Evolutionary conservation across 164 flowering plant species (phyloP), one percentile per base, ranked within the genome.

Genomic region (Taxillus chinensis): DNA sequence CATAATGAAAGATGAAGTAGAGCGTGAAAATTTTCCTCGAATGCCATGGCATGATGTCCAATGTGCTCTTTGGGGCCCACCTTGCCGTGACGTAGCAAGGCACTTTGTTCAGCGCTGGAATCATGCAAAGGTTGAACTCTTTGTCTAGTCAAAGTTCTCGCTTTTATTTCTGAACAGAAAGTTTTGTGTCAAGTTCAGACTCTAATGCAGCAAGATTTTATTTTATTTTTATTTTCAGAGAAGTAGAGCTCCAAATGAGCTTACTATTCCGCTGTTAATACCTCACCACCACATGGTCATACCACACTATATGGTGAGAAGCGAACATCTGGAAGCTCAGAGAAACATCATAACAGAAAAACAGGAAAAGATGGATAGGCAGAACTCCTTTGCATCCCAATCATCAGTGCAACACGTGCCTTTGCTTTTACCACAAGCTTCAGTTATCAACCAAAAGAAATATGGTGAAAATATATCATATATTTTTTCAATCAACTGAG

Each of bases 1-100:
- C 14, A 41, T 16, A 15, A 58, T 58, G 61, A 58, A 58, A 58
- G 61, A 58, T 41, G 61, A 58, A 42, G 7, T 58, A 4, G 61
- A 58, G 5, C 61, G 61, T 12, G 45, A 6, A 5, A 58, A 41
- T 15, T 58, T 13, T 40, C 61, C 61, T 42, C 61, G 61, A 11
- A 58, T 58, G 61, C 61, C 61, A 42, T 58, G 61, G 61, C 61
- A 58, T 58, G 61, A 58, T 58, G 61, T 58, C 45, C 61, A 58
- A 12, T 58, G 61, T 58, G 61, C 61, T 42, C 43, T 58, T 12
- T 58, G 61, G 61, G 61, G 61, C 16, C 61, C 61, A 40, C 61
- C 61, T 58, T 58, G 61, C 46, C 61, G 15, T 14, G 61, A 58
- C 16, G 37, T 58, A 40, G 61, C 61, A 58, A 58, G 61, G 46